Conservation (phyloP, 106 monocot genomes). For the Posidonia australis region DNA sequence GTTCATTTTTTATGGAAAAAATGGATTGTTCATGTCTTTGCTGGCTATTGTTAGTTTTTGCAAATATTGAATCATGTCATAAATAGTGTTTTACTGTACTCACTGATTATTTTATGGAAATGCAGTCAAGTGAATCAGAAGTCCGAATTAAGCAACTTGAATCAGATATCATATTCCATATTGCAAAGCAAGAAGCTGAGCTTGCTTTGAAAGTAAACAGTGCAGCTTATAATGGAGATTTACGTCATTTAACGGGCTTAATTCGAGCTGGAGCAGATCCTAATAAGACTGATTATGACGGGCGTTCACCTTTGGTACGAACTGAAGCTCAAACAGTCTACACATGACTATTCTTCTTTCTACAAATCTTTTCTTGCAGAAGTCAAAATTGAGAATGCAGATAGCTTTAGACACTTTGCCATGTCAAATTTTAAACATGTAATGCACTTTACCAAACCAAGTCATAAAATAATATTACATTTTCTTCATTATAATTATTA, state of each 20-base stretch:
- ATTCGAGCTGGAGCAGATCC: conserved; percentile 82
- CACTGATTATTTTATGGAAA: not conserved
- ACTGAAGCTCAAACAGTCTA: not conserved
- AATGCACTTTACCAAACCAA: too few relatives aligned
- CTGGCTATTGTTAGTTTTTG: too few relatives aligned
- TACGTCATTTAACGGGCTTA: conserved; percentile 60
- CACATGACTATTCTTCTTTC: too few relatives aligned
- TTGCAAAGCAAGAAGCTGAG: conserved; percentile 87
- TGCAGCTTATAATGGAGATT: conserved; percentile 76
- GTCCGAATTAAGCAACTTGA: conserved; percentile 62
- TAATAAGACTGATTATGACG: conserved; percentile 80
- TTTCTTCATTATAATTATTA: too few relatives aligned
- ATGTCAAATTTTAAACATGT: too few relatives aligned
- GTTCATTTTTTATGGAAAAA: too few relatives aligned
- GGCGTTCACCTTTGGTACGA: conserved; percentile 73
- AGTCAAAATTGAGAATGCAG: too few relatives aligned
- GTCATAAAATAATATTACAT: too few relatives aligned
- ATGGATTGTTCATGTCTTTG: too few relatives aligned
- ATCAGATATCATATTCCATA: conserved; percentile 69
- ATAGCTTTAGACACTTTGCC: too few relatives aligned
- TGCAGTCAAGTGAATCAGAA: conserved; percentile 38
- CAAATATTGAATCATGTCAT: too few relatives aligned
- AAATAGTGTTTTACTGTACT: not conserved
- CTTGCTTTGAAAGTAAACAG: conserved; percentile 75
- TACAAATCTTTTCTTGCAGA: too few relatives aligned